Base-by-base conservation (phyloP, 163 green algal species). In the Scenedesmus sp. region DNA sequence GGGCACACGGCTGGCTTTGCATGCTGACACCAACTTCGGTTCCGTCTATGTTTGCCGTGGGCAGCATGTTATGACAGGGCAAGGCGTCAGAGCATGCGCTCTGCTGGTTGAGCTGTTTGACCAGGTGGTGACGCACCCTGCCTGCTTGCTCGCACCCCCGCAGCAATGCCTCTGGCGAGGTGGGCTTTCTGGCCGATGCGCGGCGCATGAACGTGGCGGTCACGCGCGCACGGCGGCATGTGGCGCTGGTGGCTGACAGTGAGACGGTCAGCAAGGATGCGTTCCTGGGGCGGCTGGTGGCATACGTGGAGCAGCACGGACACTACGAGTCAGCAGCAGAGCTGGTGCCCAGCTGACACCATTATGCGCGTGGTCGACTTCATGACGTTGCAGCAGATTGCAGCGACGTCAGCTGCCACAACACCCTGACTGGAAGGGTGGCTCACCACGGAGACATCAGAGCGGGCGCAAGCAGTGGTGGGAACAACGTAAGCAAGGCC, bases 171-270 rank as follows among this genome's bases (percentile, higher is more conserved):
- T 73, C 68, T 22, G 65, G 91, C 93, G 37, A 95, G 90, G 91
- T 99, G 5, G 97, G 97, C 40, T 99, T 99, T 86, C 89, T 99
- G 42, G 85, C 95, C 0, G 97, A 99, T 83, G 20, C 56, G 37
- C 93, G 97, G 16, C 95, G 97, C 43, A 96, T 99, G 90, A 99
- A 99, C 84, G 97, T 99, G n/a, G 97, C 97, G 30, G 93, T 99
- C 40, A 99, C 97, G 1, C 93, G 97, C 13, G 97, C 98, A 0
- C 79, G 95, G 49, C 87, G 96, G n/a, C 96, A 97, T 20, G 95
- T 98, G 65, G 93, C 98, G 6, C 90, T 99, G 10, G 92, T 99
- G 30, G 96, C 95, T 37, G 94, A 97, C 90, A 94, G 88, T 16
- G 91, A 95, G 61, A 99, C 97, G 0, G 93, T 99, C 26, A 81